phyloP scores from a whole-genome alignment of 441 rosid species.

The Heliophila coronopifolia region DNA sequence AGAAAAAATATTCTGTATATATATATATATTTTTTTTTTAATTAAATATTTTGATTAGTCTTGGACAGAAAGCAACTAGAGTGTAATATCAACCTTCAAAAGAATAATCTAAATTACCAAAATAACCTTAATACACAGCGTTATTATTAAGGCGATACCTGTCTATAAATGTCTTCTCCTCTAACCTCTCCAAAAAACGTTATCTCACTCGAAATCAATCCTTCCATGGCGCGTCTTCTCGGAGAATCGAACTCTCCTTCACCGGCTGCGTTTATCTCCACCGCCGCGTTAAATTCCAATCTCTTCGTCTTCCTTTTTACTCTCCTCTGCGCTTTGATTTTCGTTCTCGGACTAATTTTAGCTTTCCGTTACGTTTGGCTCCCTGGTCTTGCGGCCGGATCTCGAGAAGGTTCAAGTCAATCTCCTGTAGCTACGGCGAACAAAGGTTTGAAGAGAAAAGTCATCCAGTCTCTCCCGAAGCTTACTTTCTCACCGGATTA shows the following conservation, averaged over 20 bases:
- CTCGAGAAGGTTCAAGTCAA: conserved; percentile 19
- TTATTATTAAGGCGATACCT: too few species aligned
- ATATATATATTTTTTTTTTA: too few species aligned
- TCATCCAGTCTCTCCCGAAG: conserved; percentile 64
- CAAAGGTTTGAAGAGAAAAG: conserved; percentile 83
- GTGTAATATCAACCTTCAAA: too few species aligned
- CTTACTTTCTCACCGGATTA: conserved; percentile 37
- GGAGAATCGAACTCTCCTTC: conserved; percentile 27
- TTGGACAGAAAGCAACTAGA: too few species aligned
- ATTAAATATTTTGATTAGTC: too few species aligned
- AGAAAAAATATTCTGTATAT: too few species aligned
- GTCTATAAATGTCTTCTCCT: too few species aligned
- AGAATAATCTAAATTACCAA: too few species aligned
- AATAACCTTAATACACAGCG: too few species aligned
- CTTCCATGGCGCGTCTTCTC: conserved; percentile 50
- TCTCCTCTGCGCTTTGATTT: conserved; percentile 72
- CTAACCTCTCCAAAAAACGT: neutral
- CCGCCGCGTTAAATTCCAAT: conserved; percentile 53
- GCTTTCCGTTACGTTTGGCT: conserved; percentile 78
- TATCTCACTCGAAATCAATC: too few species aligned
- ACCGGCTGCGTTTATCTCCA: conserved; percentile 18
- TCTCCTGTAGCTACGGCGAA: conserved; percentile 42
- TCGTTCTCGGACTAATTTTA: conserved; percentile 62
- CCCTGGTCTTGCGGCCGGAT: conserved; percentile 45
- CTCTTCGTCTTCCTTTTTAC: conserved; percentile 73